phyloP scores from a whole-genome alignment of 495 filamentous ascomycete genomes.

The Penicillium malachiteum region DNA sequence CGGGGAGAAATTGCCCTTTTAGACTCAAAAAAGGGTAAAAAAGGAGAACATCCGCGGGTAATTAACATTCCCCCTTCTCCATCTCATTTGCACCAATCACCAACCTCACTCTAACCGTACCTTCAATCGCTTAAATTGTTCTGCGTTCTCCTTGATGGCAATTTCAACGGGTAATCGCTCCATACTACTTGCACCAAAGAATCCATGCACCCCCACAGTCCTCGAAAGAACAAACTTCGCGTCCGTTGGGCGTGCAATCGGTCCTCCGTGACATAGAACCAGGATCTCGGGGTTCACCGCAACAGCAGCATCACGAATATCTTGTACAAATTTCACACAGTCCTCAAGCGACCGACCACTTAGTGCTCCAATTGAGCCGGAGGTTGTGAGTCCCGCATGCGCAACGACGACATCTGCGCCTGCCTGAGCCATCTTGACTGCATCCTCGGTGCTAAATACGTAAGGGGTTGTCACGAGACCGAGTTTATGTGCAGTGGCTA shows the following conservation, averaged over 20 bases:
- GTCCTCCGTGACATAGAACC: conserved; percentile 69
- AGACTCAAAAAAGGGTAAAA: conserved; percentile 8
- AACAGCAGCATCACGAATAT: conserved; percentile 59
- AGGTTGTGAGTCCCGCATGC: conserved; percentile 68
- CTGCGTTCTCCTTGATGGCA: conserved; percentile 62
- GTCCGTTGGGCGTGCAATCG: conserved; percentile 61
- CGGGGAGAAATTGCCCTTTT: conserved; percentile 30
- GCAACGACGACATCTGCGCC: conserved; percentile 69
- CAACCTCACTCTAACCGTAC: conserved; percentile 10
- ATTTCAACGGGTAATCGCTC: conserved; percentile 68
- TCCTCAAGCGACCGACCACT: conserved; percentile 61
- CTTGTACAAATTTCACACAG: conserved; percentile 57
- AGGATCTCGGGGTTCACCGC: conserved; percentile 56
- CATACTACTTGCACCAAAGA: conserved; percentile 71
- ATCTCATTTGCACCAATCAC: not conserved
- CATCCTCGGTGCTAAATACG: conserved; percentile 62
- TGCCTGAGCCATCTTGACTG: conserved; percentile 56
- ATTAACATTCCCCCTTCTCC: conserved; percentile 6
- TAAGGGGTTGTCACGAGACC: conserved; percentile 67
- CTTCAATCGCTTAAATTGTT: conserved; percentile 55
- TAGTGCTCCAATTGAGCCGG: conserved; percentile 60
- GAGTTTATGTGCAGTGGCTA: conserved; percentile 52
- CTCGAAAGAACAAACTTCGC: conserved; percentile 59
- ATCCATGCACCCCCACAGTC: conserved; percentile 63
- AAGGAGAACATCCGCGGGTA: conserved; percentile 5